These are phyloP conservation scores for Talaromyces sp. DNA, from an alignment of 2,329 filamentous ascomycete genomes.

Conservation along the genomic window DNA sequence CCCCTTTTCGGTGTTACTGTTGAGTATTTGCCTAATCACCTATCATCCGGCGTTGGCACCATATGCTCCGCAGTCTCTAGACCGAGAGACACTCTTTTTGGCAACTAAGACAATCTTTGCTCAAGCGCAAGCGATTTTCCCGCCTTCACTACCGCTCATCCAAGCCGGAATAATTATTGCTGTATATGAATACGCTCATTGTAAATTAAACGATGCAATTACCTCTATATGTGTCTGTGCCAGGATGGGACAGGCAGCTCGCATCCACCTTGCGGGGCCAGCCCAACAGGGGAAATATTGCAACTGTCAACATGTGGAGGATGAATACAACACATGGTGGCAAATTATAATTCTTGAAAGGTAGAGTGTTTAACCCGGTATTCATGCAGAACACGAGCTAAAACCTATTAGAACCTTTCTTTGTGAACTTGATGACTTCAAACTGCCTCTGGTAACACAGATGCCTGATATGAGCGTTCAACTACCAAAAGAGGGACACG, in stretches of 20 bases:
- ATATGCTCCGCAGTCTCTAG: not conserved
- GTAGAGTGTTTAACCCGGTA: slow-evolving; percentile 14
- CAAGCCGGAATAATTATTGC: slow-evolving; percentile 26
- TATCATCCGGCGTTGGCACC: slow-evolving; percentile 5
- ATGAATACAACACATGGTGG: slow-evolving; percentile 28
- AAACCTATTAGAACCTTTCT: not conserved
- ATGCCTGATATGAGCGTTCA: not conserved
- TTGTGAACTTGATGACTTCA: not conserved
- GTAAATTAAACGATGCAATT: slow-evolving; percentile 19
- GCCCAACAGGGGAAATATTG: not conserved
- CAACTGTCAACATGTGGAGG: slow-evolving; percentile 12
- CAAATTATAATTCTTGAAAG: slow-evolving; percentile 25
- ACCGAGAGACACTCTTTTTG: slow-evolving; percentile 18
- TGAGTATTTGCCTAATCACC: slow-evolving; percentile 22
- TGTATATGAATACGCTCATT: slow-evolving; percentile 24
- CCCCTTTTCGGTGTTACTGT: slow-evolving; percentile 23
- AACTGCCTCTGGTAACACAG: not conserved
- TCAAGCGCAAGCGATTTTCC: slow-evolving; percentile 18
- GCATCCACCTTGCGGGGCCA: slow-evolving; percentile 13
- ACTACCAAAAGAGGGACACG: not conserved
- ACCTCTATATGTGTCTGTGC: slow-evolving; percentile 20
- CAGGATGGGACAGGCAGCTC: slow-evolving; percentile 21
- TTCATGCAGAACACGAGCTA: not conserved
- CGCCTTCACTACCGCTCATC: slow-evolving; percentile 20
- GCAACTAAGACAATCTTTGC: slow-evolving; percentile 21